Percentiles rank a stretch among this genome's conserved stretches.
These are phyloP conservation scores for Sclerotinia borealis DNA, from an alignment of 2,329 filamentous ascomycete species.

Conservation along the genomic window DNA sequence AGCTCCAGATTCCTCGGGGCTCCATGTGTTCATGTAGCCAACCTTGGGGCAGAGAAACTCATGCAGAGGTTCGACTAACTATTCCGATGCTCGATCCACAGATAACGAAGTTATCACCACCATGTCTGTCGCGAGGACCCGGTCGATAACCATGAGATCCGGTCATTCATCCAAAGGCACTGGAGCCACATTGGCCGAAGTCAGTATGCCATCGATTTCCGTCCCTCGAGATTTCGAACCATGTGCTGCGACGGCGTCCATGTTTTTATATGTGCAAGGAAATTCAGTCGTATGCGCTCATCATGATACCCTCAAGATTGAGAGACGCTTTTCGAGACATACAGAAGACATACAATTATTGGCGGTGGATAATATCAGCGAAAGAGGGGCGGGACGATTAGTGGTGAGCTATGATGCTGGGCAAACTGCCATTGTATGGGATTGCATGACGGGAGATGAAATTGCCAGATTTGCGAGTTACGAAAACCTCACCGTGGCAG, in stretches of 20 bases:
- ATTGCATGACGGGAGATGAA: slow-evolving; percentile 85
- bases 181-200: slow-evolving; percentile 44
- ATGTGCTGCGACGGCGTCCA: slow-evolving; percentile 82
- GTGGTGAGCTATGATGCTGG: slow-evolving; percentile 91
- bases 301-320: slow-evolving; percentile 86
- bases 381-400: slow-evolving; percentile 73
- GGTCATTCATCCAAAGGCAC: slow-evolving; percentile 43
- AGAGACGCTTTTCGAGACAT: slow-evolving; percentile 79
- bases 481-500: slow-evolving; percentile 74
- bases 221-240: slow-evolving; percentile 65
- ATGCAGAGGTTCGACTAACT: slow-evolving; percentile 31
- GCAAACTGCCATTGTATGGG: slow-evolving; percentile 94
- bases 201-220: slow-evolving; percentile 44
- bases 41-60: slow-evolving; percentile 20
- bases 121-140: slow-evolving; percentile 45
- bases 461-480: slow-evolving; percentile 90
- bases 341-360: slow-evolving; percentile 77
- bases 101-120: slow-evolving; percentile 25
- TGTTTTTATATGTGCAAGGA: slow-evolving; percentile 84
- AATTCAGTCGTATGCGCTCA: slow-evolving; percentile 79
- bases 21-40: slow-evolving; percentile 21
- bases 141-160: slow-evolving; percentile 53
- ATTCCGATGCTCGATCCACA: slow-evolving; percentile 16
- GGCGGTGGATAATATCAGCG: slow-evolving; percentile 85
- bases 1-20: slow-evolving; percentile 17